Evolutionary conservation across 257 asterid genomes (phyloP).

Genomic region (Schizonepeta tenuifolia): DNA sequence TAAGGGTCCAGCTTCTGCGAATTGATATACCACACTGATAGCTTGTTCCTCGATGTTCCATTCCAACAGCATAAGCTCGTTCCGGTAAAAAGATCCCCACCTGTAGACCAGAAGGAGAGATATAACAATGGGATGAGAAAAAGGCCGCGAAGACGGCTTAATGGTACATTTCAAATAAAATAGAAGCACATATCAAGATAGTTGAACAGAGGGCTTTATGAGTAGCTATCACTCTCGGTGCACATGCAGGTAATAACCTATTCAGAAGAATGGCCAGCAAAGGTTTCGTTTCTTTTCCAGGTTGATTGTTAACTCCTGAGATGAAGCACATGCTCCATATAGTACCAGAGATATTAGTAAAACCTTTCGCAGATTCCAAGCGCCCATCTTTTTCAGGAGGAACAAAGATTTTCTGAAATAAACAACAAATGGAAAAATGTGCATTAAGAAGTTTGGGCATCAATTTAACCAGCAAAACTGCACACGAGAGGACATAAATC

Average conservation of each 20-base stretch:
- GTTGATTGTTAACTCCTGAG: constrained; percentile 57
- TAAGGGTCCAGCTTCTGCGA: constrained; percentile 84
- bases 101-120: constrained; percentile 54
- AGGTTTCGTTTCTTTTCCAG: constrained; percentile 62
- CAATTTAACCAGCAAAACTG: constrained; percentile 29
- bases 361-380: constrained; percentile 54
- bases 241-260: constrained; percentile 55
- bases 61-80: constrained; percentile 78
- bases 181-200: constrained; percentile 21
- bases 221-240: constrained; percentile 29
- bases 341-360: constrained; percentile 73
- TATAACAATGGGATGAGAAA: too few species aligned
- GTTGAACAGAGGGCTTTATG: constrained; percentile 23
- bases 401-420: constrained; percentile 61
- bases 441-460: constrained; percentile 31
- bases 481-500: constrained; percentile 15
- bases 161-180: constrained; percentile 30
- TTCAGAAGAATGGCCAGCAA: constrained; percentile 84
- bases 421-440: constrained; percentile 31
- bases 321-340: constrained; percentile 99
- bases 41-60: constrained; percentile 73
- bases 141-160: too few species aligned
- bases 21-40: constrained; percentile 67
- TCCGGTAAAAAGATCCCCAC: constrained; percentile 72
- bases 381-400: constrained; percentile 74